Evolutionary conservation across 106 monocot genomes (phyloP).

Genomic region (Dioscorea zingiberensis): DNA sequence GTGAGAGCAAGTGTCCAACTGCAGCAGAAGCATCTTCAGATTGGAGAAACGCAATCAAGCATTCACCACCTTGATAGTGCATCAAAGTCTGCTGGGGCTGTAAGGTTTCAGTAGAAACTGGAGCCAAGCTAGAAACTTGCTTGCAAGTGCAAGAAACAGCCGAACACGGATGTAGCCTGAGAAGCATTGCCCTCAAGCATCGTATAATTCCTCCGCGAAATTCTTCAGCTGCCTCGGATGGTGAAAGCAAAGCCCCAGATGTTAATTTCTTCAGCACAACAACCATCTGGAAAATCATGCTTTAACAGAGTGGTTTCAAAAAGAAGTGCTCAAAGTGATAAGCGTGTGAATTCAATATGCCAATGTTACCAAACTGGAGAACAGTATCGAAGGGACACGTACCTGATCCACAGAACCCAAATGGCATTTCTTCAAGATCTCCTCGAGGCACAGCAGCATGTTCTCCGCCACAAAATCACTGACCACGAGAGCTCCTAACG

Average conservation of each 20-base stretch:
- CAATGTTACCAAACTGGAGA: no score
- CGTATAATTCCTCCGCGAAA: slow-evolving; percentile 71
- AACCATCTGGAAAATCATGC: slow-evolving; percentile 56
- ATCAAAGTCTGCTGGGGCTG: slow-evolving; percentile 3
- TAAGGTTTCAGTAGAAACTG: slow-evolving; percentile 7
- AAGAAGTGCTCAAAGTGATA: no score
- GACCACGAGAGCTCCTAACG: slow-evolving; percentile 19
- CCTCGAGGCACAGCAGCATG: slow-evolving; percentile 58
- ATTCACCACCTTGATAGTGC: slow-evolving; percentile 29
- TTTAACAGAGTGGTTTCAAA: slow-evolving; percentile 3
- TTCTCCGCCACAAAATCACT: slow-evolving; percentile 66
- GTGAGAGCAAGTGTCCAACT: slow-evolving; percentile 94
- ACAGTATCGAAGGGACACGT: background rate
- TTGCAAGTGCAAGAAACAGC: slow-evolving; percentile 53
- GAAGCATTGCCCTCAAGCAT: slow-evolving; percentile 74
- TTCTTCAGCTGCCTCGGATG: slow-evolving; percentile 72
- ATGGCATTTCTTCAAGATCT: slow-evolving; percentile 70
- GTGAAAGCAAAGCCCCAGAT: slow-evolving; percentile 75
- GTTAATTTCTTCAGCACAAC: slow-evolving; percentile 77
- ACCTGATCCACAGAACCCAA: slow-evolving; percentile 36
- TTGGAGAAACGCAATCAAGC: slow-evolving; percentile 77
- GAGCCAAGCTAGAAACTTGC: slow-evolving; percentile 12
- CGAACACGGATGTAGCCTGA: slow-evolving; percentile 54
- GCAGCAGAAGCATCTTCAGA: slow-evolving; percentile 86
- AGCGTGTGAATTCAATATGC: background rate